phyloP scores from a whole-genome alignment of 306 rosid genomes.

The Inga leiocalycina region DNA sequence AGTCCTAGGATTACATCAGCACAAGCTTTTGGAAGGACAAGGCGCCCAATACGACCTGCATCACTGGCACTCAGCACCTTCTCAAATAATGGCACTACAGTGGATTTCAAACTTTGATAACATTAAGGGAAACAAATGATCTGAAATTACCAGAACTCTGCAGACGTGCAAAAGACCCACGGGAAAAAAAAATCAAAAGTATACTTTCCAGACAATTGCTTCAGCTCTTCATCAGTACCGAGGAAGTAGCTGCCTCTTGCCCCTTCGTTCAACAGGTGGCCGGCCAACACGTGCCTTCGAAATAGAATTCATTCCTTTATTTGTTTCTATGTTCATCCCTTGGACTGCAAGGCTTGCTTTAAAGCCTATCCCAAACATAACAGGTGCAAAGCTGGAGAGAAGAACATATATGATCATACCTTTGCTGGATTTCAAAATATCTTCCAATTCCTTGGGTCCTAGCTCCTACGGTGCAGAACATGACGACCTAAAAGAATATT shows the following conservation, averaged over 20 bases:
- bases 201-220: constrained; percentile 95
- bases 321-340: constrained; percentile 51
- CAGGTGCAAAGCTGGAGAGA: not conserved
- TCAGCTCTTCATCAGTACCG: constrained; percentile 91
- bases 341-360: constrained; percentile 18
- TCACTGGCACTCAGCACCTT: constrained; percentile 97
- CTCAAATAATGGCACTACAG: constrained; percentile 93
- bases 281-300: constrained; percentile 75
- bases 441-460: constrained; percentile 68
- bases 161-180: not conserved
- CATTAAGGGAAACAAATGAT: constrained; percentile 57
- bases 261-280: constrained; percentile 88
- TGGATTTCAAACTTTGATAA: constrained; percentile 79
- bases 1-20: constrained; percentile 75
- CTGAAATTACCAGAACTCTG: not conserved
- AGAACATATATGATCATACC: constrained; percentile 52
- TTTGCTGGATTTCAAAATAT: constrained; percentile 64
- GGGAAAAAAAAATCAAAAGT: constrained; percentile 38
- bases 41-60: constrained; percentile 99
- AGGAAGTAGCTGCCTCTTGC: constrained; percentile 93
- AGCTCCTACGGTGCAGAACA: constrained; percentile 78
- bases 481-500: constrained; percentile 53
- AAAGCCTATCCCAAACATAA: constrained; percentile 25
- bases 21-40: constrained; percentile 99
- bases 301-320: constrained; percentile 40